phyloP scores from a whole-genome alignment of 1,284 basidiomycete species.

The Phellopilus nigrolimitatus region DNA sequence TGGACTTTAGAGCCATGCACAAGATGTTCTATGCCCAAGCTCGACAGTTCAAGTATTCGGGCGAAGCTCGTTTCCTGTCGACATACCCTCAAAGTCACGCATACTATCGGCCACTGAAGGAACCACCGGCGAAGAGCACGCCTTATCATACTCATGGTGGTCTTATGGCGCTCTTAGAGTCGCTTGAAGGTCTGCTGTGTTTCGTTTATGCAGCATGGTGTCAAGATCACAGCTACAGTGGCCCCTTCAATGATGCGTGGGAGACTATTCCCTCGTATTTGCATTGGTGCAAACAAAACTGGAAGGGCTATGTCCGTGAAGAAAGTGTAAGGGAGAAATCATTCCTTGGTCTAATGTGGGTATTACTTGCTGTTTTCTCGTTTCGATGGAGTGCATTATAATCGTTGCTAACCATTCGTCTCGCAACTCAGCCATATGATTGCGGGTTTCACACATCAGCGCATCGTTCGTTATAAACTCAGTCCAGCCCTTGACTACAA shows the following conservation, averaged over 20 bases:
- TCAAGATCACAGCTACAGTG: slow-evolving; percentile 50
- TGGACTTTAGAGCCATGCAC: slow-evolving; percentile 51
- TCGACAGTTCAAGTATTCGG: slow-evolving; percentile 69
- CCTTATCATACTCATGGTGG: slow-evolving; percentile 67
- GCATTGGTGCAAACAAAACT: slow-evolving; percentile 62
- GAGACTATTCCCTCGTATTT: slow-evolving; percentile 57
- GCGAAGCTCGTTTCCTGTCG: slow-evolving; percentile 67
- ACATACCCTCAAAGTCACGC: slow-evolving; percentile 59
- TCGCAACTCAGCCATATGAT: slow-evolving; percentile 59
- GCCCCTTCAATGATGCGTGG: slow-evolving; percentile 56
- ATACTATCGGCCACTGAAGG: slow-evolving; percentile 54
- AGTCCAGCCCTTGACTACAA: slow-evolving; percentile 31
- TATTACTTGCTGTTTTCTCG: slow-evolving; percentile 24
- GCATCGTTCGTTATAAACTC: slow-evolving; percentile 45
- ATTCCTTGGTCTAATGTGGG: slow-evolving; percentile 73
- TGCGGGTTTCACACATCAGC: slow-evolving; percentile 61
- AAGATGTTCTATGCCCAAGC: slow-evolving; percentile 59
- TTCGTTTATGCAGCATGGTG: slow-evolving; percentile 73
- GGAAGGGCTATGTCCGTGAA: slow-evolving; percentile 54
- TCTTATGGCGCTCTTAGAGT: slow-evolving; percentile 68
- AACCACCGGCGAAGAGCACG: slow-evolving; percentile 58
- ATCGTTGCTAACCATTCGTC: slow-evolving; percentile 19
- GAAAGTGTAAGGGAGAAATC: slow-evolving; percentile 61
- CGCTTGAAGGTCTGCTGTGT: slow-evolving; percentile 65
- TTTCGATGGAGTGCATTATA: slow-evolving; percentile 21